Percentiles rank a stretch among this genome's conserved stretches.
These are phyloP conservation scores for Candida awuae DNA, from an alignment of 805 yeast species.

Conservation along the genomic window DNA sequence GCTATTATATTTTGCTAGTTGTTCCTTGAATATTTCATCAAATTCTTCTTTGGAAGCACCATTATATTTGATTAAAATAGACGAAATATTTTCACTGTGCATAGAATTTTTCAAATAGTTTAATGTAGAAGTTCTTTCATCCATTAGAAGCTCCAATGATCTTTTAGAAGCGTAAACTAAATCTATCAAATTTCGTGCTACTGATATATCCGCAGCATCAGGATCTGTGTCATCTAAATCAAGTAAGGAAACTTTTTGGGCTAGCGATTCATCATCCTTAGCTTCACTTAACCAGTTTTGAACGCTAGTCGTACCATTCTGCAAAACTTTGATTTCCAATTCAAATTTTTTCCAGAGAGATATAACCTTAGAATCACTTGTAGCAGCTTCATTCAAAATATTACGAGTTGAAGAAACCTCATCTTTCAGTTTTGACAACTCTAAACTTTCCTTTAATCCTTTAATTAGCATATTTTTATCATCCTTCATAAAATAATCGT, in stretches of 20 bases:
- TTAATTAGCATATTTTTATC: constrained; percentile 27
- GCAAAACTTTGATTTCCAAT: constrained; percentile 37
- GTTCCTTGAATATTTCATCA: constrained; percentile 52
- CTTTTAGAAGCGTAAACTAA: constrained; percentile 49
- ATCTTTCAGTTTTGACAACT: constrained; percentile 32
- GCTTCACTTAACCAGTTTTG: constrained; percentile 23
- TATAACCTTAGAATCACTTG: constrained; percentile 48
- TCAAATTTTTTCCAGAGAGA: constrained; percentile 36
- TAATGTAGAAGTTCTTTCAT: constrained; percentile 54
- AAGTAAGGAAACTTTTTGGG: constrained; percentile 37
- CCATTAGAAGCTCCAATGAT: constrained; percentile 53
- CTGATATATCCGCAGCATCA: constrained; percentile 16
- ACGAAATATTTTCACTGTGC: constrained; percentile 79
- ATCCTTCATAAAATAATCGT: constrained; percentile 22
- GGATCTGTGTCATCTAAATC: constrained; percentile 58
- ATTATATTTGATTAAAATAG: constrained; percentile 58
- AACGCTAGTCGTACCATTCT: constrained; percentile 37
- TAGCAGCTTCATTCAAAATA: constrained; percentile 52
- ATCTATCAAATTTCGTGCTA: constrained; percentile 33
- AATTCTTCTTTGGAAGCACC: constrained; percentile 37
- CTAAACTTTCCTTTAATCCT: not conserved
- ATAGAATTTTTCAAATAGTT: constrained; percentile 60
- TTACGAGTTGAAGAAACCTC: constrained; percentile 51
- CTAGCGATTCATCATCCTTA: constrained; percentile 1
- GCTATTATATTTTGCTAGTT: constrained; percentile 67